phyloP scores from a whole-genome alignment of 345 rosid species.

The Melaleuca alternifolia region DNA sequence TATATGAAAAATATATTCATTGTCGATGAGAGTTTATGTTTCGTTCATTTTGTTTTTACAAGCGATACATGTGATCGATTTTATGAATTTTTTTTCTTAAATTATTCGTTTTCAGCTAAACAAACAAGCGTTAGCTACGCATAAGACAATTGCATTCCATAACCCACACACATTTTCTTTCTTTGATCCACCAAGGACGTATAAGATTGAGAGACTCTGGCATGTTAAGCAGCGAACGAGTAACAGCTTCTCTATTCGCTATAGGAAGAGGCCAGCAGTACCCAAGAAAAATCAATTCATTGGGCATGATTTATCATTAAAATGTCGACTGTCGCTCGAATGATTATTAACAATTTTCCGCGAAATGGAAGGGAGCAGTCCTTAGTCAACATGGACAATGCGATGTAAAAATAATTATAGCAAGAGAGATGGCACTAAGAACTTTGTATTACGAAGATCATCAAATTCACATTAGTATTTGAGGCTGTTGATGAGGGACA shows the following conservation, averaged over 20 bases:
- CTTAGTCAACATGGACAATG: not conserved
- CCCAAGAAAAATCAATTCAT: not conserved
- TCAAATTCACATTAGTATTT: not conserved
- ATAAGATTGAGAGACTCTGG: not conserved
- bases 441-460: not conserved
- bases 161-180: not conserved
- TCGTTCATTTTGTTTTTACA: too few relatives aligned
- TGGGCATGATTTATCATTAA: not conserved
- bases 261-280: not conserved
- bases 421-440: not conserved
- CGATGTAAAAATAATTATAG: not conserved
- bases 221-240: not conserved
- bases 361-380: not conserved
- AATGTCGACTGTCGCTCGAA: not conserved
- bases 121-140: too few relatives aligned
- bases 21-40: too few relatives aligned
- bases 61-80: too few relatives aligned
- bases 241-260: too few relatives aligned
- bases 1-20: too few relatives aligned
- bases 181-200: not conserved
- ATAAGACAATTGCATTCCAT: too few relatives aligned
- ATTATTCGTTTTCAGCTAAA: too few relatives aligned
- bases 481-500: constrained; percentile 48
- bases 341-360: not conserved
- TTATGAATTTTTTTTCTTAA: too few relatives aligned